Evolutionary conservation across 2,329 filamentous ascomycete species (phyloP).

Genomic region (Cyclaneusma minus): DNA sequence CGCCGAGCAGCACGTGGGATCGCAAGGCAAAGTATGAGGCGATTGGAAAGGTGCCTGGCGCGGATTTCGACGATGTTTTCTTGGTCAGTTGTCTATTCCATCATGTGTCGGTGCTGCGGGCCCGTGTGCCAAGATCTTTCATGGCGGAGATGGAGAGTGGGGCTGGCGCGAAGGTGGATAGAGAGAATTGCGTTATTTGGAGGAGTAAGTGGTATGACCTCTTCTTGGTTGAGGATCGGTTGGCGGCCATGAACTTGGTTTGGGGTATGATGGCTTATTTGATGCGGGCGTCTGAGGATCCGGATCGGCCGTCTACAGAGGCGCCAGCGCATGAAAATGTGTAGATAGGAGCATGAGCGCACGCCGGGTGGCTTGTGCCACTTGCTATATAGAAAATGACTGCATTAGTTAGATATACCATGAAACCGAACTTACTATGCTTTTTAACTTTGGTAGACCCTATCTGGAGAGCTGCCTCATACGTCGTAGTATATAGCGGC

Average conservation of each 20-base stretch:
- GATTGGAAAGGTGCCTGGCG: conserved; percentile 33
- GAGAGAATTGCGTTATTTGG: conserved; percentile 35
- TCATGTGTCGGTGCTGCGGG: conserved; percentile 40
- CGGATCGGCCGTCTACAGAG: too few species aligned
- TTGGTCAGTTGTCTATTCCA: conserved; percentile 46
- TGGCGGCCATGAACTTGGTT: conserved; percentile 38
- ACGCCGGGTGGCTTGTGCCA: too few species aligned
- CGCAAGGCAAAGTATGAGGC: conserved; percentile 39
- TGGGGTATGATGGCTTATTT: conserved; percentile 46
- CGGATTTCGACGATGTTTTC: conserved; percentile 43
- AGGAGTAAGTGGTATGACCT: conserved; percentile 47
- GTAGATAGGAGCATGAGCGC: too few species aligned
- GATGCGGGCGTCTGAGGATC: too few species aligned
- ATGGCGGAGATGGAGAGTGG: conserved; percentile 36
- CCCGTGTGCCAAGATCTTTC: conserved; percentile 38
- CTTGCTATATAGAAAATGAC: too few species aligned
- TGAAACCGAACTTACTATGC: too few species aligned
- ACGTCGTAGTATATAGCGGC: too few species aligned
- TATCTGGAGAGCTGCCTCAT: too few species aligned
- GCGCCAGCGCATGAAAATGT: too few species aligned
- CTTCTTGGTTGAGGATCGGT: conserved; percentile 34
- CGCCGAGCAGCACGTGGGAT: conserved; percentile 43
- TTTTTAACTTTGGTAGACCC: too few species aligned
- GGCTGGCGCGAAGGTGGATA: conserved; percentile 10
- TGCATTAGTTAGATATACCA: too few species aligned